These are phyloP conservation scores for Globisporangium sylvaticum DNA, from an alignment of 352 stramenopile species.

Conservation along the genomic window DNA sequence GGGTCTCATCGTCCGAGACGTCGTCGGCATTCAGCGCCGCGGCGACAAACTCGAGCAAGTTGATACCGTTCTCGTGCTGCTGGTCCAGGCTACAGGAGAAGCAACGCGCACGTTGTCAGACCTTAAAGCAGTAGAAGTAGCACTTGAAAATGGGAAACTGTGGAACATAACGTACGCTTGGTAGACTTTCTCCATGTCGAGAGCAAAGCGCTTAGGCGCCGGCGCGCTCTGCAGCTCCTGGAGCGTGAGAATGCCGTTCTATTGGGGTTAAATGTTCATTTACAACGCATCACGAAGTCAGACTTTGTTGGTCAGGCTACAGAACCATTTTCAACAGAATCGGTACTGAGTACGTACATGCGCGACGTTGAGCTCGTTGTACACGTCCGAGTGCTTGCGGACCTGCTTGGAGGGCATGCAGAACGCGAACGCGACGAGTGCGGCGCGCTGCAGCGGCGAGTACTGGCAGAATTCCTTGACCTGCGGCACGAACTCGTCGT, in stretches of 20 bases:
- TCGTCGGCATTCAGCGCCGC: slow-evolving; percentile 62
- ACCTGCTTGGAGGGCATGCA: slow-evolving; percentile 59
- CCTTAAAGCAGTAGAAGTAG: too few relatives aligned
- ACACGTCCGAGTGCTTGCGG: slow-evolving; percentile 51
- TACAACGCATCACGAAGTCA: background rate
- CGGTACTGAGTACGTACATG: slow-evolving; percentile 29
- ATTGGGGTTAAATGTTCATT: too few relatives aligned
- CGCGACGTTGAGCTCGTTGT: slow-evolving; percentile 77
- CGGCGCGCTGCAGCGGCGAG: slow-evolving; percentile 51
- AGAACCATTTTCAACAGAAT: background rate
- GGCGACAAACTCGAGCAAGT: slow-evolving; percentile 76
- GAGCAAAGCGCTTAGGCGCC: slow-evolving; percentile 46
- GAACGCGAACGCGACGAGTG: slow-evolving; percentile 68
- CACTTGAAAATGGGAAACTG: too few relatives aligned
- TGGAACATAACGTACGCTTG: slow-evolving; percentile 31
- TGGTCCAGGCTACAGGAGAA: slow-evolving; percentile 67
- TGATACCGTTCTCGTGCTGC: slow-evolving; percentile 69
- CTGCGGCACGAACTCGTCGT: slow-evolving; percentile 60
- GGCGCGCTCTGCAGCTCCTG: slow-evolving; percentile 53
- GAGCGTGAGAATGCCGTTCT: slow-evolving; percentile 71
- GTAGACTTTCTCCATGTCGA: slow-evolving; percentile 68
- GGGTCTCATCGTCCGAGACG: slow-evolving; percentile 45
- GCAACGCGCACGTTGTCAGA: too few relatives aligned
- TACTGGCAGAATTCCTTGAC: slow-evolving; percentile 70
- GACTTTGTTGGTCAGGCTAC: background rate